Conservation (phyloP, 768 basidiomycete genomes). For the Pisolithus albus region DNA sequence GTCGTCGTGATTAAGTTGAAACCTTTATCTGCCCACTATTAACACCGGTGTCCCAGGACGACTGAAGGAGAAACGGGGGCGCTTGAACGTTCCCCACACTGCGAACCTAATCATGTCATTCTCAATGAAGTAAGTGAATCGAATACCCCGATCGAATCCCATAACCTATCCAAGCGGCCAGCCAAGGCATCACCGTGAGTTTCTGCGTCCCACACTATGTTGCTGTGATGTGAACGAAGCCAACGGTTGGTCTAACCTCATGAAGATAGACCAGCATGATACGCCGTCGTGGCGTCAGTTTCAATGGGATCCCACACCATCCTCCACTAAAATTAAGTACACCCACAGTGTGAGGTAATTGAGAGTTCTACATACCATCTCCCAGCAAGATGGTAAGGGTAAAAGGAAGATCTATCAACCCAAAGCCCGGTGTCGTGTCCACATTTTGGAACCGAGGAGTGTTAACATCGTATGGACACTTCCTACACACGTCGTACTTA, state of each 20-base stretch:
- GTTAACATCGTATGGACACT: conserved; percentile 72
- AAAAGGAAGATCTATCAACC: conserved; percentile 53
- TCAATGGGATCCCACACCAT: conserved; percentile 79
- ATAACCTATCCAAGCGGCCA: conserved; percentile 40
- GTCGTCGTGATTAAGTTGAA: conserved; percentile 1
- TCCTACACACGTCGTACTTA: conserved; percentile 48
- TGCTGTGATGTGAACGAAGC: neutral
- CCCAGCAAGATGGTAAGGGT: conserved; percentile 2
- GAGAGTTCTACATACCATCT: conserved; percentile 5
- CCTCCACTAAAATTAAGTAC: conserved; percentile 76
- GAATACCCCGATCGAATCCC: conserved; percentile 1
- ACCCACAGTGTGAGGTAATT: conserved; percentile 6
- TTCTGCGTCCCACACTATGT: conserved; percentile 4
- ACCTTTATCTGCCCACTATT: conserved; percentile 4
- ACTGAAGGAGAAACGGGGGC: conserved; percentile 55
- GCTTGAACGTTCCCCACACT: conserved; percentile 58
- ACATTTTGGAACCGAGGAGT: conserved; percentile 82
- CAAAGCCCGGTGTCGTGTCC: conserved; percentile 58
- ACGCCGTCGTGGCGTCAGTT: conserved; percentile 85
- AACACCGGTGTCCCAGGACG: conserved; percentile 77
- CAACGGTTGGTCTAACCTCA: conserved; percentile 62
- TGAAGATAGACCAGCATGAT: conserved; percentile 85
- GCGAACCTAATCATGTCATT: conserved; percentile 80
- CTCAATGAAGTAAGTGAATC: conserved; percentile 63
- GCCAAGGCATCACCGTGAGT: conserved; percentile 88